Base-by-base conservation (phyloP, 164 flowering plant genomes). In the Berberis vulgaris region DNA sequence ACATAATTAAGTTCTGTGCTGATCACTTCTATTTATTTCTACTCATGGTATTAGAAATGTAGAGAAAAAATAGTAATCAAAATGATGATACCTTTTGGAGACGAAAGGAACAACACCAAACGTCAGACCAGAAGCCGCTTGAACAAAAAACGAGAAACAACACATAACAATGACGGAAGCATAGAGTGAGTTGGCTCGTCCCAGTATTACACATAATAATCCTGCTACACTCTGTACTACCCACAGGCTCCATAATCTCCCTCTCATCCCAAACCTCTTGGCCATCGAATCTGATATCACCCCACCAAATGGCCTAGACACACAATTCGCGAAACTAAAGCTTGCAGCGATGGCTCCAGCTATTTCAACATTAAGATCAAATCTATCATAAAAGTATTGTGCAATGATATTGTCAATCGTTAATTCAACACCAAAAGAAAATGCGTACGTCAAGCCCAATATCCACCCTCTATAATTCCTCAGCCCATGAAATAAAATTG, bases 91-190 rank as follows among this genome's bases (percentile, higher is more conserved):
- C 89, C 87, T 80, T 66, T 73, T 85, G 67, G 87, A 85, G 56
- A 85, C 85, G 53, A 83, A 85, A 46, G 87, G 89, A 9, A 85
- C 89, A 40, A 85, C 84, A 2, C 87, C 87, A 54, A 83, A 85
- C 0, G 79, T 81, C 47, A 85, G 82, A n/a, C 87, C 87, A 49
- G 82, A 73, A 54, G 87, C 80, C 12, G 87, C 87, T 67, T 85
- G 89, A 43, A 85, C 86, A 46, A 83, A 81, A 8, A 81, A 68
- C 4, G 87, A 81, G 77, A 85, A 85, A 43, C 67, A 45, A 54
- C 79, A 78, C 83, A 83, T 80, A n/a, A 79, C 84, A 6, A 62
- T 5, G 1, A 85, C 42, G 0, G 87, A 85, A 13, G 72, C 76
- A 77, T 74, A 74, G 11, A 85, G 70, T 7, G 89, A 74, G 64